Evolutionary conservation across 176 grass and related monocot species (phyloP).

Genomic region (Eremochloa ophiuroides): DNA sequence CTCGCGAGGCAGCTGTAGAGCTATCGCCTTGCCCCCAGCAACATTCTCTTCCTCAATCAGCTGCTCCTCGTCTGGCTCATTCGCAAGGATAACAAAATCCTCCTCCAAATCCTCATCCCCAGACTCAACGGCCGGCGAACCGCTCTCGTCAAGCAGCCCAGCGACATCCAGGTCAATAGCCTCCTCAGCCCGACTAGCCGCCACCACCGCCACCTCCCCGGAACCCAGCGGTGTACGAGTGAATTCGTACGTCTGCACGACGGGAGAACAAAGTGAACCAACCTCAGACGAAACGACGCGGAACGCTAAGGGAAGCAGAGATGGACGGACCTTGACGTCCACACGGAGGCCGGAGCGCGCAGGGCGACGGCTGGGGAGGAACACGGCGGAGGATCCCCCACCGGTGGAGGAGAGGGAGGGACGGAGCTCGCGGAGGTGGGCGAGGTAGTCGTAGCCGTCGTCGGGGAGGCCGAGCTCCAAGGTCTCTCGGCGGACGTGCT

Average conservation of each 20-base stretch:
- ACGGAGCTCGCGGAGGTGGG: conserved; percentile 72
- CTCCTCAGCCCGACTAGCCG: conserved; percentile 25
- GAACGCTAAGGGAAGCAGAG: not conserved
- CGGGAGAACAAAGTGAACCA: not conserved
- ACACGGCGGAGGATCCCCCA: conserved; percentile 48
- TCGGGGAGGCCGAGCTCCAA: conserved; percentile 81
- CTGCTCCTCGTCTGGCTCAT: conserved; percentile 40
- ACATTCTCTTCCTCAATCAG: not conserved
- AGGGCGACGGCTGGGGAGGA: conserved; percentile 45
- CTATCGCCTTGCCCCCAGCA: conserved; percentile 4
- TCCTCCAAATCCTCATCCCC: conserved; percentile 70
- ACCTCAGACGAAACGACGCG: not conserved
- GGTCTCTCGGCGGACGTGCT: conserved; percentile 61
- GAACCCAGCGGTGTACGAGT: conserved; percentile 28
- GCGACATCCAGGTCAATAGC: conserved; percentile 57
- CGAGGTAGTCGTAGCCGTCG: conserved; percentile 85
- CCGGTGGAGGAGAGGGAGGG: conserved; percentile 46
- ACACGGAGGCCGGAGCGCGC: conserved; percentile 34
- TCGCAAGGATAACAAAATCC: conserved; percentile 73
- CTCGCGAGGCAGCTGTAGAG: conserved; percentile 17
- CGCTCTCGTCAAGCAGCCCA: conserved; percentile 46
- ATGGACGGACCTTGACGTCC: conserved; percentile 64
- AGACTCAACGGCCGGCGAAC: conserved; percentile 30
- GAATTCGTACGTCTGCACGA: conserved; percentile 66
- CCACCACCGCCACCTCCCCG: not conserved